Conservation (phyloP, 2,329 filamentous ascomycete species). For the Fusarium acutatum region DNA sequence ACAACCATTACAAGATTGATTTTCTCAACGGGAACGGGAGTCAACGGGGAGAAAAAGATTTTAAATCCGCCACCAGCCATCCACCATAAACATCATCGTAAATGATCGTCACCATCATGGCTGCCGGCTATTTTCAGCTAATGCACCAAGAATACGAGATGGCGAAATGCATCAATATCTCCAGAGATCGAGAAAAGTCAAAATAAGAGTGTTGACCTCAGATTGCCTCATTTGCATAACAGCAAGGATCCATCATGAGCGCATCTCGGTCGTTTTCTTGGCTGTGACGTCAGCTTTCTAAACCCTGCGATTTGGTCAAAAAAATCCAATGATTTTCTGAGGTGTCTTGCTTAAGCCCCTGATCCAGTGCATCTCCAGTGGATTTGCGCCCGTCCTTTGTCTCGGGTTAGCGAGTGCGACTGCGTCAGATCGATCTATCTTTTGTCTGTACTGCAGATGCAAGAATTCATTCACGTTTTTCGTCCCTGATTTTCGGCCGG, state of each 20-base stretch:
- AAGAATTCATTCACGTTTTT: neutral
- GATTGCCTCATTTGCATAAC: constrained; percentile 15
- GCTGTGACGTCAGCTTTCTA: constrained; percentile 36
- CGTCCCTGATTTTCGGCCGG: neutral
- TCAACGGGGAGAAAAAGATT: constrained; percentile 3
- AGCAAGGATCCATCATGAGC: constrained; percentile 5
- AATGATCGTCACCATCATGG: constrained; percentile 1
- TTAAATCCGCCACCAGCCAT: neutral
- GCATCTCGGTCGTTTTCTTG: constrained; percentile 16
- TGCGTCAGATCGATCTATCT: constrained; percentile 15
- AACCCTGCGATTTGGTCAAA: neutral
- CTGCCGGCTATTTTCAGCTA: neutral
- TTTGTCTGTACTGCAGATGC: neutral
- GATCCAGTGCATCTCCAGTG: neutral
- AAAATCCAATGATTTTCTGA: neutral
- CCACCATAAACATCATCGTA: constrained; percentile 2
- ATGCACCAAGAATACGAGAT: constrained; percentile 14
- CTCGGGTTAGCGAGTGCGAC: constrained; percentile 16
- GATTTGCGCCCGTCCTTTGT: constrained; percentile 25
- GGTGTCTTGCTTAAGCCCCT: constrained; percentile 2
- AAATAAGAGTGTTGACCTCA: neutral
- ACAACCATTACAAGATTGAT: constrained; percentile 1
- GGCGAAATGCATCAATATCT: neutral
- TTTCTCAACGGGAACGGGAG: constrained; percentile 1
- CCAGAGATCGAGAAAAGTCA: constrained; percentile 4